Conservation (phyloP, 495 filamentous ascomycete species). For the Penicillium maclennaniae region DNA sequence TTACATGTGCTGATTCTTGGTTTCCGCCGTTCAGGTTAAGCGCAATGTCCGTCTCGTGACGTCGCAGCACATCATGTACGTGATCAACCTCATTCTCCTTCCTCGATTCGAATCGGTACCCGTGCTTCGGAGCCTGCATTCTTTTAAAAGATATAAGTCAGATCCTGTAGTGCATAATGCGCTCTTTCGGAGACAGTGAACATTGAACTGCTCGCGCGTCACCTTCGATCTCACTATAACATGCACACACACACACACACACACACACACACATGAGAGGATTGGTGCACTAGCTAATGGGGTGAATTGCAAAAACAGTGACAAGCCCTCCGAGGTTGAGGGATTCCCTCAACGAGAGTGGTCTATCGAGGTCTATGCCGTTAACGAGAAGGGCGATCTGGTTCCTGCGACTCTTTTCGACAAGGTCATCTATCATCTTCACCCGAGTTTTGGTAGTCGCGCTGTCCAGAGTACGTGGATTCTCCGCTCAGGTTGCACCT, state of each 20-base stretch:
- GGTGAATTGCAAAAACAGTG: conserved; percentile 22
- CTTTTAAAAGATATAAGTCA: background rate
- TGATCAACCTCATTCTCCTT: conserved; percentile 17
- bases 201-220: background rate
- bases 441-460: conserved; percentile 83
- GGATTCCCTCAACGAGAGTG: conserved; percentile 85
- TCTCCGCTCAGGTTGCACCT: background rate
- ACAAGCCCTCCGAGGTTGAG: conserved; percentile 70
- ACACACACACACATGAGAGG: conserved; percentile 1
- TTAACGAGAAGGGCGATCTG: conserved; percentile 59
- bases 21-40: conserved; percentile 57
- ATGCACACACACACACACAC: conserved; percentile 9
- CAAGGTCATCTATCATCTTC: conserved; percentile 85
- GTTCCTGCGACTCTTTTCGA: conserved; percentile 81
- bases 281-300: conserved; percentile 4
- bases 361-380: conserved; percentile 58
- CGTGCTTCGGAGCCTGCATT: background rate
- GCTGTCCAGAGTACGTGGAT: conserved; percentile 64
- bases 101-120: background rate
- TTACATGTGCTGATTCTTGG: background rate
- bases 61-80: conserved; percentile 83
- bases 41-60: conserved; percentile 89
- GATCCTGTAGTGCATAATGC: background rate
- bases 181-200: background rate
- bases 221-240: background rate